Base-by-base conservation (phyloP, 2,329 filamentous ascomycete species). In the Venturia oleaginea region DNA sequence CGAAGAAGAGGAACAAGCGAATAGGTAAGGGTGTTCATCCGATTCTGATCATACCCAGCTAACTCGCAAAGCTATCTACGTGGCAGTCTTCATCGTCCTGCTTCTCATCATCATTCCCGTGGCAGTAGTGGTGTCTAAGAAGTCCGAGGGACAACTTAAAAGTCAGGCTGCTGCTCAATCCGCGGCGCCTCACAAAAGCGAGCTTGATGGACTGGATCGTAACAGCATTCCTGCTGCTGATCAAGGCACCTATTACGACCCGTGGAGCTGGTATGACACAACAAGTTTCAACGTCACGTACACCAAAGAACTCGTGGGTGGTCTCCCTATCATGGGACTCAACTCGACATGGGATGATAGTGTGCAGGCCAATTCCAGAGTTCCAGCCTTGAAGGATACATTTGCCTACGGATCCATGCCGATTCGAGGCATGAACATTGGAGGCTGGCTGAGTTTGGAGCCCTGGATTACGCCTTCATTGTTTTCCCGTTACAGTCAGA, bases 401-500 rank as follows among this genome's bases (percentile, higher is more conserved):
- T 97, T 93, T 83, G 86, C 87, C 2, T 99, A 97, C 70, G 84
- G 86, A 2, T 85, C 84, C 27, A 86, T 82, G 64, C 92, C 92
- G 2, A 91, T 95, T 30, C 86, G 93, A 7, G 94, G 94, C 0
- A 91, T 97, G 42, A 97, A 96, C 70, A 74, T 97, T 0, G 94
- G 94, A 61, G 94, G 94, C 15, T 99, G 94, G 94, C 83, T 99
- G 1, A 90, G 89, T 2, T 78, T 99, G 15, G 94, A 99, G 72
- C 94, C 94, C 0, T 97, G 96, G 74, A 97, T 99, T 73, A 93
- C 91, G 4, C 94, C 94, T 0, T 97, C 92, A 0, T 82, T 96
- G 32, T 99, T 99, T 77, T 78, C 85, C 67, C 83, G 83, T 67
- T 91, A 88, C 72, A 78, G 80, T 46, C 74, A 76, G 2, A 77